Evolutionary conservation across 495 filamentous ascomycete genomes (phyloP).

Genomic region (Tuber aestivum): DNA sequence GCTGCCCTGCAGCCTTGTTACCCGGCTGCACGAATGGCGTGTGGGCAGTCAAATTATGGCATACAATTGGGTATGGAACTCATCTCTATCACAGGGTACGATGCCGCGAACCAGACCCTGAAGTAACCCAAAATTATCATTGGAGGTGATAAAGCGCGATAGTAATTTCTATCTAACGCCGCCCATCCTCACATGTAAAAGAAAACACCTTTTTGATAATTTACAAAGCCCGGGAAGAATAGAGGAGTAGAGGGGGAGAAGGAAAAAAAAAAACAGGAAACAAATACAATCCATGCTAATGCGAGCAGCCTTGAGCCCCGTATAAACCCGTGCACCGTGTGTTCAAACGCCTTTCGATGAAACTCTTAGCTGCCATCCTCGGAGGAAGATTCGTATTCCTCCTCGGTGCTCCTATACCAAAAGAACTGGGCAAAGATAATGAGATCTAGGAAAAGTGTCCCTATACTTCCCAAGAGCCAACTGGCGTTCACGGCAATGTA

Average conservation of each 20-base stretch:
- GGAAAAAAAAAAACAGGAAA: not conserved
- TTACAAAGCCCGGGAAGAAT: not conserved
- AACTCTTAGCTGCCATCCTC: constrained; percentile 28
- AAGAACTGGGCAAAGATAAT: constrained; percentile 91
- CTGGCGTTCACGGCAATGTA: constrained; percentile 83
- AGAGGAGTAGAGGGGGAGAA: not conserved
- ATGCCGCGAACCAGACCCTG: not conserved
- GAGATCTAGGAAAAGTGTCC: constrained; percentile 75
- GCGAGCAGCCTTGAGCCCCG: not conserved
- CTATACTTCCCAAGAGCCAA: constrained; percentile 84
- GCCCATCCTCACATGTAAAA: not conserved
- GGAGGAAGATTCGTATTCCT: constrained; percentile 16
- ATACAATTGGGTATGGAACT: not conserved
- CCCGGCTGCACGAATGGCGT: not conserved
- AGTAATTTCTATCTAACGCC: not conserved
- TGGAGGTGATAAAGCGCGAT: not conserved
- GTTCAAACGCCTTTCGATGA: not conserved
- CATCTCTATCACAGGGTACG: not conserved
- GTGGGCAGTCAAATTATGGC: not conserved
- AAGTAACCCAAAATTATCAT: not conserved
- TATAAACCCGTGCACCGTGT: not conserved
- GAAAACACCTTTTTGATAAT: not conserved
- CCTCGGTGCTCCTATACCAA: constrained; percentile 54
- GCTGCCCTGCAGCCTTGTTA: not conserved
- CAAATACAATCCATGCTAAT: not conserved